Conservation (phyloP, 768 basidiomycete species). For the Cytidiella melzeri region DNA sequence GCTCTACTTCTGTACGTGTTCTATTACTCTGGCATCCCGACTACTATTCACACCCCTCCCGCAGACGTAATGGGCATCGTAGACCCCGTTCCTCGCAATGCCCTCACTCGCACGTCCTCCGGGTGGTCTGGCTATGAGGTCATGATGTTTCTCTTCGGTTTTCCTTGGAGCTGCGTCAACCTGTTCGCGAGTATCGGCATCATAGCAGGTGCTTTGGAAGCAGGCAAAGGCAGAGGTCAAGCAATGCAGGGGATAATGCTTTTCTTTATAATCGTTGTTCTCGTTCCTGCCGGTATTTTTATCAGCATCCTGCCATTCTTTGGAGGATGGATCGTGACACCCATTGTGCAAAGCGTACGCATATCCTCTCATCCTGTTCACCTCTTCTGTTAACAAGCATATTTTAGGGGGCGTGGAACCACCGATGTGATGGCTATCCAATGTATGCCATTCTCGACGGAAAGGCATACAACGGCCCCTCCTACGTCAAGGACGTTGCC, state of each 20-base stretch:
- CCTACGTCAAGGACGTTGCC: conserved; percentile 9
- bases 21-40: neutral
- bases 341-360: conserved; percentile 10
- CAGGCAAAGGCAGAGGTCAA: neutral
- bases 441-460: conserved; percentile 14
- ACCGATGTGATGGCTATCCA: conserved; percentile 13
- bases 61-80: conserved; percentile 7
- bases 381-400: neutral
- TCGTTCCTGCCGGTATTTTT: conserved; percentile 1
- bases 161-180: conserved; percentile 7
- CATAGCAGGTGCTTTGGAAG: neutral
- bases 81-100: conserved; percentile 10
- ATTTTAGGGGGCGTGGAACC: conserved; percentile 10
- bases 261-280: conserved; percentile 4
- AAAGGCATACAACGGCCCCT: conserved; percentile 7
- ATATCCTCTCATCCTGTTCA: too few species aligned
- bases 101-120: conserved; percentile 2
- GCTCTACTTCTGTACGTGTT: conserved; percentile 13
- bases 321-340: conserved; percentile 11
- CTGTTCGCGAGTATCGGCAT: neutral
- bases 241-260: neutral
- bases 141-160: conserved; percentile 15
- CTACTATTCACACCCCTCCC: neutral
- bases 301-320: conserved; percentile 12
- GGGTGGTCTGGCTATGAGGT: conserved; percentile 6